Evolutionary conservation across 2,329 filamentous ascomycete species (phyloP).

Genomic region (Akanthomyces dipterigenus): DNA sequence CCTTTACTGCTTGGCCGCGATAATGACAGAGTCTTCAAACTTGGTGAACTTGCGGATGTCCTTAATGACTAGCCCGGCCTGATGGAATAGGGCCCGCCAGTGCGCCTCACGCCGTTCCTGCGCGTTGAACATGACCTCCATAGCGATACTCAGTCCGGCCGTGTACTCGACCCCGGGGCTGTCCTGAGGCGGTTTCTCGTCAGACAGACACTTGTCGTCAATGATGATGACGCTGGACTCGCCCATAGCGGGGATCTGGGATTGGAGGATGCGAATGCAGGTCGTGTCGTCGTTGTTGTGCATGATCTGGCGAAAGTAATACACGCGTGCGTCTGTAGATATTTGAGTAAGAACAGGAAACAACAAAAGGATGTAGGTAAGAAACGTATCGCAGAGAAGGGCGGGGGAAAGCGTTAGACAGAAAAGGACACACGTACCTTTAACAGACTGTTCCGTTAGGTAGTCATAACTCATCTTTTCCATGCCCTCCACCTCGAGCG

Average conservation of each 20-base stretch:
- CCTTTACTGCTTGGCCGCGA: conserved; percentile 11
- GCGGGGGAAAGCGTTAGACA: background rate
- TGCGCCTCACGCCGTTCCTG: conserved; percentile 20
- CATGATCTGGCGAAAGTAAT: conserved; percentile 24
- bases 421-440: conserved; percentile 14
- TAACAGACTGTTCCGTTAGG: conserved; percentile 19
- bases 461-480: conserved; percentile 21
- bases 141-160: conserved; percentile 18
- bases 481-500: conserved; percentile 15
- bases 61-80: conserved; percentile 17
- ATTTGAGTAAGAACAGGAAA: background rate
- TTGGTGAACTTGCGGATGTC: conserved; percentile 19
- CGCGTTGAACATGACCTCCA: conserved; percentile 21
- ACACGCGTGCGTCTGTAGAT: conserved; percentile 17
- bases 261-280: conserved; percentile 18
- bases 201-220: conserved; percentile 19
- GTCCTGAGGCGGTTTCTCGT: conserved; percentile 14
- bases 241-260: conserved; percentile 16
- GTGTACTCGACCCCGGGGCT: conserved; percentile 17
- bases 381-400: background rate
- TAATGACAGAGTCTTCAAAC: conserved; percentile 19
- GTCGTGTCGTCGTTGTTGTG: conserved; percentile 21
- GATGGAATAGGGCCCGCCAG: conserved; percentile 17
- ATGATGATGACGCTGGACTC: conserved; percentile 18
- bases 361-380: no score